Base-by-base conservation (phyloP, 1,139 yeast species). In the Blastobotrys aristatus region DNA sequence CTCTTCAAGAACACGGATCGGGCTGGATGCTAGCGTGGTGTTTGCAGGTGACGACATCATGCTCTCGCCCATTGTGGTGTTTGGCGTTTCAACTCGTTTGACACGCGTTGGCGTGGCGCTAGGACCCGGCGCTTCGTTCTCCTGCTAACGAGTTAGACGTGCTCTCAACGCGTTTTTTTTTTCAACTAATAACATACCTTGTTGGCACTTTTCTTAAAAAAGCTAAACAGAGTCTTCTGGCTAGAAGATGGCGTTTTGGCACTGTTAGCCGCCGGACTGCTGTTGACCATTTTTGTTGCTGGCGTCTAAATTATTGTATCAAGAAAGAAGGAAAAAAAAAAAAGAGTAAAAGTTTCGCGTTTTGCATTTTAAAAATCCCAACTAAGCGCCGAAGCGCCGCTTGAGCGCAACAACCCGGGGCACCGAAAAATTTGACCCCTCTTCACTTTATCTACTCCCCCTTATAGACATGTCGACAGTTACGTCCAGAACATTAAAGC, bases 401-500 rank as follows among this genome's bases (percentile, higher is more conserved):
- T n/a, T n/a, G n/a, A n/a, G n/a, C n/a, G n/a, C n/a, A n/a, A n/a
- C n/a, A n/a, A n/a, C n/a, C n/a, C n/a, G n/a, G n/a, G n/a, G n/a
- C n/a, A n/a, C n/a, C n/a, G n/a, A n/a, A n/a, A n/a, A n/a, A n/a
- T n/a, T n/a, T n/a, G n/a, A n/a, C n/a, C n/a, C n/a, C 27, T 24
- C 8, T 24, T 33, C 10, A 17, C 20, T 33, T 18, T 33, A 6
- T 32, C 11, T 32, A 7, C 13, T n/a, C 38, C 14, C 22, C 13
- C 38, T 14, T 5, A 20, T 13, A 13, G 22, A 34, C 10, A 42
- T 41, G 43, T 22, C 40, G 11, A 27, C 27, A n/a, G 33, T 33
- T 6, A 18, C 45, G 26, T 39, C 42, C 10, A 14, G 41, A 24
- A 14, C 43, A 20, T 42, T 55, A 34, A 58, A 63, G 45, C 85